Evolutionary conservation across 2,329 filamentous ascomycete species (phyloP), one percentile per base, ranked within the genome.

Genomic region (Pleurostoma richardsiae): DNA sequence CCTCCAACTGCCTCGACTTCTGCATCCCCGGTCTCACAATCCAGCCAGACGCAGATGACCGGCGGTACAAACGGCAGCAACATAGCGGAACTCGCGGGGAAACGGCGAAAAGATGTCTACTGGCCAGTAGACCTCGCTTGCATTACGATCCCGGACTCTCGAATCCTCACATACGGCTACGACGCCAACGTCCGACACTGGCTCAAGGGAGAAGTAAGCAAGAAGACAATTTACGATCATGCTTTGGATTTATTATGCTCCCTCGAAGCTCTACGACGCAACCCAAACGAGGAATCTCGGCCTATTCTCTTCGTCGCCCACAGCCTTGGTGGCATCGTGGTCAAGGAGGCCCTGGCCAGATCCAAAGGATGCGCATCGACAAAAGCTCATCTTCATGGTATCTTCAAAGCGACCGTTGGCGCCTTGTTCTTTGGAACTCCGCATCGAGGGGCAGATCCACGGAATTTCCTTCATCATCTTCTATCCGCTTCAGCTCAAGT

Each of bases 381-480:
- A 7, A 50, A 53, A 4, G 6, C 44, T 4, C 45, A 54, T 6
- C 44, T 60, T 4, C 40, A 28, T 8, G 3, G 6, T 6, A 42
- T 54, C 11, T 60, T 61, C 11, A 38, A 56, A 1, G 52, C 57
- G 0, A 63, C 61, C 0, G 44, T 40, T 0, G 61, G 59, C 2
- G 41, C 66, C 2, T 36, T 68, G 0, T 68, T 69, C 31, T 59
- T 68, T 8, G 64, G 64, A 0, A 67, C 64, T 0, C 65, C 64
- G 1, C 64, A 67, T 42, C 46, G 52, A 5, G 54, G 64, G 30
- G 44, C 59, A 4, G 50, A 62, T 46, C 54, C 56, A 28, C 41
- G 57, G 40, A 41, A 52, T 26, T 2, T 54, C 40, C 3, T 65
- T 0, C 50, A 64, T 1, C 53, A 49, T 8, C 31, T 56, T 10